Evolutionary conservation across 202 grass and related monocot species (phyloP), one percentile per base, ranked within the genome.

Genomic region (Setaria italica): DNA sequence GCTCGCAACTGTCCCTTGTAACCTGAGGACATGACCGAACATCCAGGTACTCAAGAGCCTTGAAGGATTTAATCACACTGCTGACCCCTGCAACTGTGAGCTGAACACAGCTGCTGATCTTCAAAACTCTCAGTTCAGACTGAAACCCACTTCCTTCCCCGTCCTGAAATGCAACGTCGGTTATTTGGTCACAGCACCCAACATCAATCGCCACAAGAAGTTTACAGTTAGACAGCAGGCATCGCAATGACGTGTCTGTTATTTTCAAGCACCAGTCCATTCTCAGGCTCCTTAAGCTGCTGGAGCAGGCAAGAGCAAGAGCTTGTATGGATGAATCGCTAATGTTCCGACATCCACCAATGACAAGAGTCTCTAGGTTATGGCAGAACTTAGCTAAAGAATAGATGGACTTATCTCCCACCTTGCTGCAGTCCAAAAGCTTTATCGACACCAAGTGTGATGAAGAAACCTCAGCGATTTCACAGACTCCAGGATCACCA

Each of bases 211-310:
- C 96, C 12, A 86, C 63, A 55, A 99, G 93, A 75, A 85, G 77
- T 82, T 85, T 88, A 80, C 93, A 96, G 6, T 90, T 96, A n/a
- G 69, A 85, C 56, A 99, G 72, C 80, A 99, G 54, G 21, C 49
- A 88, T 77, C 50, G 80, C 87, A 99, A 77, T 32, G 90, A 89
- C 12, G 76, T 58, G 33, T 92, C 93, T 11, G 93, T 96, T 85
- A 96, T 69, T 71, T 99, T 92, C 53, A 88, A 81, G 85, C 96
- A 99, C 88, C 93, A 92, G 29, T 92, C 82, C 81, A 99, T 90
- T 67, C 84, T 89, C 83, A 99, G 79, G 17, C 72, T 83, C 80
- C 64, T 91, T 57, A 99, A 77, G 77, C 84, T 95, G 79, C 85
- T 58, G 41, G 66, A 78, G 62, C 96, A 95, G 25, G 85, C 87